Conservation (phyloP, 2,329 filamentous ascomycete genomes). For the Neoscytalidium dimidiatum region DNA sequence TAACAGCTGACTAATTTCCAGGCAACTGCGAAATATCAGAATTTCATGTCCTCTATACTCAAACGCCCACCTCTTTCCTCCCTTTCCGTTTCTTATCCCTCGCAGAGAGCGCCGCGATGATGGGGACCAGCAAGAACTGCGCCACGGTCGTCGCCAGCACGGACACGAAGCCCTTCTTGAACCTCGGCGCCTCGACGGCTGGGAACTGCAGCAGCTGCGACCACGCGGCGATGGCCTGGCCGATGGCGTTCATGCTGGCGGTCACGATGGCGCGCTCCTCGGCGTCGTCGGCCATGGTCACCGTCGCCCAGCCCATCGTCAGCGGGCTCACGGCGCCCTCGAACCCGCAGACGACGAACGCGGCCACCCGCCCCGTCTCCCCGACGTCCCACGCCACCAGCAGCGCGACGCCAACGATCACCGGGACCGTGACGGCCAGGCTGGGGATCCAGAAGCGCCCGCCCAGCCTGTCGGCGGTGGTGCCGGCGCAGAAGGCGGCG, state of each 20-base stretch:
- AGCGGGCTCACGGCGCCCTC: slow-evolving; percentile 36
- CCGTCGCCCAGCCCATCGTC: slow-evolving; percentile 44
- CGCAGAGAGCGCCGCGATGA: slow-evolving; percentile 5
- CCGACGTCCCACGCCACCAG: slow-evolving; percentile 42
- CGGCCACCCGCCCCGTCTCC: slow-evolving; percentile 39
- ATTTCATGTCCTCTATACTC: too few relatives aligned
- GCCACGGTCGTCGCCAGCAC: slow-evolving; percentile 36
- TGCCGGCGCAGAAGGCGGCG: slow-evolving; percentile 35
- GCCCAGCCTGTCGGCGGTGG: slow-evolving; percentile 34
- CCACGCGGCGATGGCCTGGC: slow-evolving; percentile 45
- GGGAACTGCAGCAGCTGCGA: slow-evolving; percentile 44
- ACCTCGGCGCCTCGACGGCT: slow-evolving; percentile 38
- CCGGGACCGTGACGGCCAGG: slow-evolving; percentile 34
- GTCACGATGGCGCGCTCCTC: slow-evolving; percentile 46
- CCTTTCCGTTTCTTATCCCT: slow-evolving; percentile 18
- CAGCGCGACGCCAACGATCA: slow-evolving; percentile 36
- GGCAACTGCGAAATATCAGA: not conserved
- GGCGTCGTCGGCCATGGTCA: not conserved
- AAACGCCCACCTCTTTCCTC: not conserved
- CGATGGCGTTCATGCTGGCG: slow-evolving; percentile 48
- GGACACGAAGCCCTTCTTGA: slow-evolving; percentile 29
- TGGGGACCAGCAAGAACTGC: slow-evolving; percentile 30
- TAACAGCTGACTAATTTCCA: too few relatives aligned
- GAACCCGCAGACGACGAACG: slow-evolving; percentile 43
- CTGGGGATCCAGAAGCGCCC: slow-evolving; percentile 40